Percentiles rank a stretch among this genome's conserved stretches.
phyloP scores from a whole-genome alignment of 805 yeast species.

The Lipomyces mesembrius region DNA sequence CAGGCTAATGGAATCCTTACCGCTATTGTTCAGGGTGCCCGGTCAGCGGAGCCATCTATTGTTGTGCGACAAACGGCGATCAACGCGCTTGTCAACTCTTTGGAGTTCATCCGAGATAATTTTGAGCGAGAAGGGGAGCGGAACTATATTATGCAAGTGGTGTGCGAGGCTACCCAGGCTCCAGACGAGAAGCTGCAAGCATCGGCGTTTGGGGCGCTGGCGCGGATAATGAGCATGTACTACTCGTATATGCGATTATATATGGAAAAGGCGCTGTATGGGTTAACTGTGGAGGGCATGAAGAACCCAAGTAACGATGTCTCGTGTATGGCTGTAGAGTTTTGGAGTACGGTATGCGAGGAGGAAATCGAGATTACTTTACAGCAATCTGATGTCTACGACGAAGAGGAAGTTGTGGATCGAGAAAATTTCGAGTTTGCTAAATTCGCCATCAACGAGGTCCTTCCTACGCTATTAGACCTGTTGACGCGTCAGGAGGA shows the following conservation, averaged over 20 bases:
- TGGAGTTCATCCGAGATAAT: conserved; percentile 84
- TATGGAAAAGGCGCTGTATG: conserved; percentile 95
- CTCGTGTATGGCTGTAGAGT: conserved; percentile 97
- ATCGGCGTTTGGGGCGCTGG: conserved; percentile 93
- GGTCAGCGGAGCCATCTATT: conserved; percentile 71
- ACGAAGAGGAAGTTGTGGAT: conserved; percentile 51
- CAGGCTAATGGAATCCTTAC: conserved; percentile 92
- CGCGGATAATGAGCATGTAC: conserved; percentile 87
- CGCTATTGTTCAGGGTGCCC: conserved; percentile 97
- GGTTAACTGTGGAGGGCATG: conserved; percentile 91
- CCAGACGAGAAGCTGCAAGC: conserved; percentile 81
- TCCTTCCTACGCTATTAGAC: conserved; percentile 81
- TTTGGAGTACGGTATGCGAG: conserved; percentile 99
- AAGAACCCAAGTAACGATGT: conserved; percentile 80
- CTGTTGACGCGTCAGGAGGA: conserved; percentile 88
- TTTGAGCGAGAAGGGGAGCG: conserved; percentile 94
- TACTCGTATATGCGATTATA: conserved; percentile 89
- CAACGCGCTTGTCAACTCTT: conserved; percentile 86
- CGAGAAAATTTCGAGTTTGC: conserved; percentile 78
- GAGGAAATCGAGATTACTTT: conserved; percentile 83
- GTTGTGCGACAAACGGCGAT: conserved; percentile 87
- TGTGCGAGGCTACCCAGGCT: conserved; percentile 98
- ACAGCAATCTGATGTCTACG: conserved; percentile 47
- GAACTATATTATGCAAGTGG: conserved; percentile 97
- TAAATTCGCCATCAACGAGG: conserved; percentile 77